Evolutionary conservation across 331 rosid genomes (phyloP).

Genomic region (Pyrus hybrid): DNA sequence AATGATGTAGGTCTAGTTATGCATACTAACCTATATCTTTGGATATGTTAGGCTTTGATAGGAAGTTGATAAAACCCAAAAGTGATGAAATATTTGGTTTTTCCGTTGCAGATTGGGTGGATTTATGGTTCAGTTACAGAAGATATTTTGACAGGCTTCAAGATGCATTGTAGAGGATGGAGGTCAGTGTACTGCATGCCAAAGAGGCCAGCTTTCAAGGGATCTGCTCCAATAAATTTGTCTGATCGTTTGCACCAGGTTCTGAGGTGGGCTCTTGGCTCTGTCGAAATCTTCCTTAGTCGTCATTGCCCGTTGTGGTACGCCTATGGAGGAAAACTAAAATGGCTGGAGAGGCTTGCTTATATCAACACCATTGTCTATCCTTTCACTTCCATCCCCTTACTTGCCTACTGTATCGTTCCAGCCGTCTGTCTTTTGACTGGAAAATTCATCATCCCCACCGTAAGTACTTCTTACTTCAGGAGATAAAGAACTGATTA

Average conservation of each 20-base stretch:
- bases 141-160: slow-evolving; percentile 87
- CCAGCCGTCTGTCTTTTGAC: slow-evolving; percentile 94
- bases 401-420: slow-evolving; percentile 66
- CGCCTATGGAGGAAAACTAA: slow-evolving; percentile 78
- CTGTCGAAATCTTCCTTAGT: slow-evolving; percentile 83
- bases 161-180: slow-evolving; percentile 99
- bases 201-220: slow-evolving; percentile 77
- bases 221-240: slow-evolving; percentile 21
- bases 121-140: slow-evolving; percentile 92
- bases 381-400: slow-evolving; percentile 87
- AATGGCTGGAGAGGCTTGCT: slow-evolving; percentile 81
- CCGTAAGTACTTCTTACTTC: slow-evolving; percentile 46
- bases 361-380: slow-evolving; percentile 63
- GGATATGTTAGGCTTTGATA: not conserved
- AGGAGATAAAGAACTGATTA: not conserved
- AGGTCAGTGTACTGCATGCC: slow-evolving; percentile 94
- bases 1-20: not conserved
- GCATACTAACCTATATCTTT: not conserved
- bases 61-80: not conserved
- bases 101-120: slow-evolving; percentile 81
- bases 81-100: not conserved
- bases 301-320: slow-evolving; percentile 92
- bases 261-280: slow-evolving; percentile 80
- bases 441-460: slow-evolving; percentile 90
- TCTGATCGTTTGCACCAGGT: slow-evolving; percentile 84